phyloP scores from a whole-genome alignment of 1,139 yeast genomes.

The Geotrichum reessii region DNA sequence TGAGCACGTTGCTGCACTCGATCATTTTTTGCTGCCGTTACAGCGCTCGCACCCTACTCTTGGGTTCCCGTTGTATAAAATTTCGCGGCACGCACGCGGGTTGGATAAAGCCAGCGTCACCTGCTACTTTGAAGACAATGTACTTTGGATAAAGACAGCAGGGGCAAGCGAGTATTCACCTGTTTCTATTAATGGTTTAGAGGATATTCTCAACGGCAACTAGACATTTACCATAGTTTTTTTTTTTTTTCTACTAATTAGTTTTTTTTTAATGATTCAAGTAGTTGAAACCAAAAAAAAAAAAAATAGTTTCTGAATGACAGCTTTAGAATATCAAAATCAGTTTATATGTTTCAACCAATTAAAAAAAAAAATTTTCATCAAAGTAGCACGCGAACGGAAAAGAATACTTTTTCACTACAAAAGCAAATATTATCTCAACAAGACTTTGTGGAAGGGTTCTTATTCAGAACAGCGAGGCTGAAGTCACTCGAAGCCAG shows the following conservation, averaged over 20 bases:
- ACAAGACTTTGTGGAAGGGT: too few species aligned
- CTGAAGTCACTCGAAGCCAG: too few species aligned
- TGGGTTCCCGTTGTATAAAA: constrained; percentile 38
- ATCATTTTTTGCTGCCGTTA: constrained; percentile 36
- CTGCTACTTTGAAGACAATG: constrained; percentile 44
- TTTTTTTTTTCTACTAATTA: background rate
- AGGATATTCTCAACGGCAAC: background rate
- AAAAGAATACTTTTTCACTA: too few species aligned
- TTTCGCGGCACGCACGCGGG: constrained; percentile 29
- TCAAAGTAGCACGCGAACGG: too few species aligned
- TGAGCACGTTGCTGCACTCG: constrained; percentile 39
- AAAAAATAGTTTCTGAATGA: too few species aligned
- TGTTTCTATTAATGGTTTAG: background rate
- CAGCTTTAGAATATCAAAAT: too few species aligned
- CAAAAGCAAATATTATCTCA: too few species aligned
- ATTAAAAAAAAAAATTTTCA: too few species aligned
- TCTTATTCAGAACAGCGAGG: too few species aligned
- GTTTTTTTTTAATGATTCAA: too few species aligned
- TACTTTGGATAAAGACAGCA: constrained; percentile 37
- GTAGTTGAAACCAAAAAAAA: too few species aligned
- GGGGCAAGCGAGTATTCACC: background rate
- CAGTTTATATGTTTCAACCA: too few species aligned
- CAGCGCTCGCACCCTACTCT: constrained; percentile 32
- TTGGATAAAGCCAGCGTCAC: constrained; percentile 27
- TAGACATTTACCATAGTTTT: background rate